Conservation (phyloP, 2,329 filamentous ascomycete genomes). For the Trichoderma sp. region DNA sequence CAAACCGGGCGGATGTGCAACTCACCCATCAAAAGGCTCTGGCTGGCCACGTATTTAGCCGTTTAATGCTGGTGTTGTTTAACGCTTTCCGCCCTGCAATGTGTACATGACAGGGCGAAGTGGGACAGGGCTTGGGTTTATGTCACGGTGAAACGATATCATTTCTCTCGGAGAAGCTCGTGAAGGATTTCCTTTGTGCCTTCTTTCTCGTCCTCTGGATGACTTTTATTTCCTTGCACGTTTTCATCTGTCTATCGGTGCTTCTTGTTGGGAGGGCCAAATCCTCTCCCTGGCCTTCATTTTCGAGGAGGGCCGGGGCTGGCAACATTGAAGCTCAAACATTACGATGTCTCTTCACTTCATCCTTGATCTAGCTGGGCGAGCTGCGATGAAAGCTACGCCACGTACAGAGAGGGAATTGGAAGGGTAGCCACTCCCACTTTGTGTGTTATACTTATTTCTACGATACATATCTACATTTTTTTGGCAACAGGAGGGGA, state of each 20-base stretch:
- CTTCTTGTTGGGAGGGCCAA: slow-evolving; percentile 15
- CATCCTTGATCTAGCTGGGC: not conserved
- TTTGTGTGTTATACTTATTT: slow-evolving; percentile 14
- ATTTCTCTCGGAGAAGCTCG: not conserved
- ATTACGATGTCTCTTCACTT: slow-evolving; percentile 10
- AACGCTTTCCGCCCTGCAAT: not conserved
- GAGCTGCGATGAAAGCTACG: not conserved
- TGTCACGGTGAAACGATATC: slow-evolving; percentile 8
- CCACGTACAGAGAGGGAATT: not conserved
- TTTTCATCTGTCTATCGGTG: slow-evolving; percentile 1
- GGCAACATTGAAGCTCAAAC: slow-evolving; percentile 6
- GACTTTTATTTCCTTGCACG: not conserved
- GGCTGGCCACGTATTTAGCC: not conserved
- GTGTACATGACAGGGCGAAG: not conserved
- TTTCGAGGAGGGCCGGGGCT: slow-evolving; percentile 2
- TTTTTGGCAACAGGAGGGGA: not conserved
- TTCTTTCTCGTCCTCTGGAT: not conserved
- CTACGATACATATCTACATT: slow-evolving; percentile 13
- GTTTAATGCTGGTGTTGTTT: not conserved
- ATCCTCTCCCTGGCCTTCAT: slow-evolving; percentile 11
- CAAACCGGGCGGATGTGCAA: not conserved
- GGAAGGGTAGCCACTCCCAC: not conserved
- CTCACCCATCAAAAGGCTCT: not conserved
- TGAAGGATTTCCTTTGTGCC: not conserved
- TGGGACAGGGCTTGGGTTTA: not conserved